These are phyloP conservation scores for Hymenoscyphus repandus DNA, from an alignment of 2,329 filamentous ascomycete species.

Conservation along the genomic window DNA sequence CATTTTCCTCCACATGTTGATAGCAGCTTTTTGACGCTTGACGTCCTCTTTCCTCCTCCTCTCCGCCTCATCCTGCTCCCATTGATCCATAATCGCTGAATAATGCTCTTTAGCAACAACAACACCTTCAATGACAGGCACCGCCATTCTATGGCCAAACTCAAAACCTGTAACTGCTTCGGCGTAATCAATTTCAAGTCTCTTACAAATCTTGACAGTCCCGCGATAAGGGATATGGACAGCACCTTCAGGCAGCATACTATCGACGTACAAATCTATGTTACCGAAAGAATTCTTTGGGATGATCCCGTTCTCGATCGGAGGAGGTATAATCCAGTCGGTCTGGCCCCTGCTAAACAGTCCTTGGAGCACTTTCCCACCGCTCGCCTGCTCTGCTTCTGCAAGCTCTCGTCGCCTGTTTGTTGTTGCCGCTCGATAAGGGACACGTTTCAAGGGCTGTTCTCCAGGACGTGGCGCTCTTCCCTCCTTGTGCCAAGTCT, in stretches of 20 bases:
- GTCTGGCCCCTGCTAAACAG: conserved; percentile 82
- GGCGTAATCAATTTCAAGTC: conserved; percentile 79
- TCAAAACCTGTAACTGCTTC: conserved; percentile 96
- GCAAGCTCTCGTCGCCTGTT: conserved; percentile 85
- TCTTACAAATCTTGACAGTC: conserved; percentile 74
- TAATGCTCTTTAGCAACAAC: conserved; percentile 81
- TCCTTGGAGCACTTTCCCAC: conserved; percentile 80
- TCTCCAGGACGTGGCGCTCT: conserved; percentile 67
- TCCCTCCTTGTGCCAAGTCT: conserved; percentile 98
- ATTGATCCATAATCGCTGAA: conserved; percentile 68
- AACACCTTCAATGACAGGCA: conserved; percentile 85
- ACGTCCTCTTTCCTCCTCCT: conserved; percentile 73
- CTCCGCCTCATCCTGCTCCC: conserved; percentile 73
- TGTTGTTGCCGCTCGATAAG: conserved; percentile 84
- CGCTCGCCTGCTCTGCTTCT: conserved; percentile 69
- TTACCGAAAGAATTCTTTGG: conserved; percentile 95
- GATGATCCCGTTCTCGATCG: conserved; percentile 78
- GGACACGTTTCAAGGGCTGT: conserved; percentile 76
- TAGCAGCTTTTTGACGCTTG: conserved; percentile 68
- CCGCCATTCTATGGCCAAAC: conserved; percentile 89
- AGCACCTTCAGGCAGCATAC: conserved; percentile 84
- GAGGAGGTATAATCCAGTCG: conserved; percentile 88
- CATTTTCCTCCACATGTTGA: conserved; percentile 81
- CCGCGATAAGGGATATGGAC: conserved; percentile 78
- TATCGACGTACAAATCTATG: conserved; percentile 89